Percentiles rank a stretch among this genome's conserved stretches.
Conservation (phyloP, 2,329 filamentous ascomycete genomes). For the Dothideomycetes sp. region DNA sequence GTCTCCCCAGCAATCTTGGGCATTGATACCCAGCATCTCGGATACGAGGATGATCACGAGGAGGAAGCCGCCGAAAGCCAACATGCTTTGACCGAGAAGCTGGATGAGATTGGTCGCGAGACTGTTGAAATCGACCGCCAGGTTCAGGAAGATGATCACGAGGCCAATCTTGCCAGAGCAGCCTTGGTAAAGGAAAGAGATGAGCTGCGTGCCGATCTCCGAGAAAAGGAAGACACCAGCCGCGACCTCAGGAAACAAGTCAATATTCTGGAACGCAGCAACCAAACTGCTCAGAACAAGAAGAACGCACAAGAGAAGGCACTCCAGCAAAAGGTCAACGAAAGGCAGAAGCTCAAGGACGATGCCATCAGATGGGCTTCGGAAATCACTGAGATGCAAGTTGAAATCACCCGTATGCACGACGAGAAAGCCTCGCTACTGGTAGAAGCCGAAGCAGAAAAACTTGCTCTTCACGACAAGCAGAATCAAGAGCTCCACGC, state of each 20-base stretch:
- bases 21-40: slow-evolving; percentile 24
- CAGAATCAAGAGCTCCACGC: slow-evolving; percentile 30
- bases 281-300: slow-evolving; percentile 68
- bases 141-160: slow-evolving; percentile 50
- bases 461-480: slow-evolving; percentile 29
- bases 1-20: slow-evolving; percentile 47
- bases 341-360: slow-evolving; percentile 58
- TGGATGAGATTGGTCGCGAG: slow-evolving; percentile 71
- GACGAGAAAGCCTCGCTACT: slow-evolving; percentile 27
- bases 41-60: slow-evolving; percentile 27
- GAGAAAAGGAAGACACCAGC: slow-evolving; percentile 85
- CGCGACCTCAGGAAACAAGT: slow-evolving; percentile 74
- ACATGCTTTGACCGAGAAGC: slow-evolving; percentile 67
- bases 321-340: slow-evolving; percentile 56
- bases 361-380: slow-evolving; percentile 59
- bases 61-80: slow-evolving; percentile 56
- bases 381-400: slow-evolving; percentile 46
- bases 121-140: slow-evolving; percentile 67
- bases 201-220: slow-evolving; percentile 63
- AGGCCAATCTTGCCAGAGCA: slow-evolving; percentile 33
- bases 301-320: slow-evolving; percentile 66
- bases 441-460: slow-evolving; percentile 25
- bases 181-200: slow-evolving; percentile 65
- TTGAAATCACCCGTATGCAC: slow-evolving; percentile 34
- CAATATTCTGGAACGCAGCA: slow-evolving; percentile 67